Conservation (phyloP, 139 green algal species). For the Chlorella sp. region DNA sequence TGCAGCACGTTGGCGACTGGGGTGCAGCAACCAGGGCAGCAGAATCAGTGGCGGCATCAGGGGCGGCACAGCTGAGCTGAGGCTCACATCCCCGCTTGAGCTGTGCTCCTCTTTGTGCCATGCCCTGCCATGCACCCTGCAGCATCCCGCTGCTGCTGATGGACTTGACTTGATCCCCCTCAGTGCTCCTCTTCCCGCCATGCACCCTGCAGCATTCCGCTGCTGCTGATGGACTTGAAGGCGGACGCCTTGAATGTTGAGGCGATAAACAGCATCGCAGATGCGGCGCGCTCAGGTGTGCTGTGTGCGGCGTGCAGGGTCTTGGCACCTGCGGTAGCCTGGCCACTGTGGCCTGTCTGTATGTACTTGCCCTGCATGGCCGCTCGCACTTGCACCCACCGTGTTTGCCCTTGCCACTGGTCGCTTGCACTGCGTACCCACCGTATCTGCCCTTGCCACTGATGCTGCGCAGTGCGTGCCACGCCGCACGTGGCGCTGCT, state of each 20-base stretch:
- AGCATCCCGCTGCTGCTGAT: slow-evolving; percentile 39
- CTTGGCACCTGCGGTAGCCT: too few species aligned
- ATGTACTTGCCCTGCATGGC: neutral
- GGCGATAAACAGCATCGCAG: neutral
- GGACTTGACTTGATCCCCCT: slow-evolving; percentile 27
- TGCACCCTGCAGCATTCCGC: slow-evolving; percentile 18
- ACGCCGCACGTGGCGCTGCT: slow-evolving; percentile 41
- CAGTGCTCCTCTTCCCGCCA: neutral
- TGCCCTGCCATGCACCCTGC: neutral
- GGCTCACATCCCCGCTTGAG: too few species aligned
- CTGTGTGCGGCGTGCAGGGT: neutral
- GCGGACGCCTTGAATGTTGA: slow-evolving; percentile 28
- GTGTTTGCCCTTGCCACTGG: too few species aligned
- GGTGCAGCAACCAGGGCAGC: too few species aligned
- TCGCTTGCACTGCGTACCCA: too few species aligned
- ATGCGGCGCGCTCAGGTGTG: neutral
- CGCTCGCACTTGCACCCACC: too few species aligned
- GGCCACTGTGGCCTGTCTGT: too few species aligned
- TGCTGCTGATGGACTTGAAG: slow-evolving; percentile 47
- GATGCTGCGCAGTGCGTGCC: neutral
- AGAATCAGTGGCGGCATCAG: too few species aligned
- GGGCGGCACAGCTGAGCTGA: too few species aligned
- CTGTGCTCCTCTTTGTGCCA: neutral
- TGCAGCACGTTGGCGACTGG: too few species aligned
- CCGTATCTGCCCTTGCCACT: neutral